Evolutionary conservation across 192 early-diverging fungal species (phyloP).

Genomic region (Rhizoclosmatium sp.): DNA sequence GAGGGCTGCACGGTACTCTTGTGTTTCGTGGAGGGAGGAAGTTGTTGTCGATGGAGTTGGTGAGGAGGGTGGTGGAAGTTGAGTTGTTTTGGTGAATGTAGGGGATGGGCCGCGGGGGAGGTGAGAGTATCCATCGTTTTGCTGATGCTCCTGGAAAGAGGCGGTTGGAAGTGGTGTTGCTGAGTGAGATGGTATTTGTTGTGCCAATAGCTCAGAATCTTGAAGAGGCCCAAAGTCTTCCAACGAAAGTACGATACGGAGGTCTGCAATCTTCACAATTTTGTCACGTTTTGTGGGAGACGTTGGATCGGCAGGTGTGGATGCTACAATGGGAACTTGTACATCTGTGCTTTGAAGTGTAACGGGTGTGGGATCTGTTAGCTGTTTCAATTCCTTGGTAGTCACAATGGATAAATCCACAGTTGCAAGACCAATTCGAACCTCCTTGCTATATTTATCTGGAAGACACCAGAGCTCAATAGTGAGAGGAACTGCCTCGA

Average conservation of each 20-base stretch:
- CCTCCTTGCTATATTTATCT: constrained; percentile 44
- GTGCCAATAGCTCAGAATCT: constrained; percentile 35
- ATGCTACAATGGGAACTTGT: constrained; percentile 15
- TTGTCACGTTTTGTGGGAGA: background rate
- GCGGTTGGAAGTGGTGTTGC: background rate
- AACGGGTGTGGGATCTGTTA: background rate
- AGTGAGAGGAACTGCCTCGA: constrained; percentile 58
- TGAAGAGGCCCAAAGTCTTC: constrained; percentile 64
- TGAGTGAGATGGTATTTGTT: background rate
- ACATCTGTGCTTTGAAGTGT: constrained; percentile 10
- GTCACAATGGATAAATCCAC: constrained; percentile 45
- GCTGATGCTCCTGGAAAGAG: background rate
- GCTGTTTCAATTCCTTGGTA: background rate
- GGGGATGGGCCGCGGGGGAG: constrained; percentile 13
- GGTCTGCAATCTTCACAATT: constrained; percentile 43
- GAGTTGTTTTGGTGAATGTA: background rate
- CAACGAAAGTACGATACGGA: constrained; percentile 54
- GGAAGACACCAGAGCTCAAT: constrained; percentile 51
- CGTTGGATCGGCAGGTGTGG: background rate
- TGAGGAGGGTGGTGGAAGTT: background rate
- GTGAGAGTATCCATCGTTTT: background rate
- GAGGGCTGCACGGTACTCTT: constrained; percentile 58
- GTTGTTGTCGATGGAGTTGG: background rate
- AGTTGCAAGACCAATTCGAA: constrained; percentile 43
- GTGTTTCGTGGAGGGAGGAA: constrained; percentile 45